phyloP scores from a whole-genome alignment of 2,329 filamentous ascomycete genomes.

The Exophiala viscosa region DNA sequence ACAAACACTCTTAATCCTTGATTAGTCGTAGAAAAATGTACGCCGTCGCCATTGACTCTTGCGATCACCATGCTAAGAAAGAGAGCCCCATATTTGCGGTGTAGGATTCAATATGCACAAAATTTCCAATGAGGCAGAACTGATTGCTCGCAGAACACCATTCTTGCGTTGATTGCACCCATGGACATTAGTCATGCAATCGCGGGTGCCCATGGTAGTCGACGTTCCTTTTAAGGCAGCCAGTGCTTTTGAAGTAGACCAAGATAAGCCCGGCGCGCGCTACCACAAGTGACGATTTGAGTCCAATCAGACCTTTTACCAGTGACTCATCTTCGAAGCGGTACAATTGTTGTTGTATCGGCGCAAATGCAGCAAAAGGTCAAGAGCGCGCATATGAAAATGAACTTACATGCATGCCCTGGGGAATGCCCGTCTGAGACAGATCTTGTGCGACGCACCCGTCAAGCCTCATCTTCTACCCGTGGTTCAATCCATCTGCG shows the following conservation, averaged over 20 bases:
- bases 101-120: constrained; percentile 19
- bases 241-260: neutral
- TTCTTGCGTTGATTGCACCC: constrained; percentile 18
- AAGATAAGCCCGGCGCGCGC: constrained; percentile 2
- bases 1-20: neutral
- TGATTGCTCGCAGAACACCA: constrained; percentile 2
- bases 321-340: constrained; percentile 26
- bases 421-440: neutral
- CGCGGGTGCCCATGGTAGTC: constrained; percentile 8
- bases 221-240: neutral
- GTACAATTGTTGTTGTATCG: neutral
- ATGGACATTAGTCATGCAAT: neutral
- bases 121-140: constrained; percentile 10
- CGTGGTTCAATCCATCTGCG: neutral
- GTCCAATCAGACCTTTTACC: constrained; percentile 31
- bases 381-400: neutral
- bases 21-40: constrained; percentile 12
- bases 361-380: neutral
- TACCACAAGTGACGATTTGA: constrained; percentile 5
- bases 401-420: neutral
- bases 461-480: neutral
- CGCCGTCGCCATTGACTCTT: constrained; percentile 26
- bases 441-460: neutral
- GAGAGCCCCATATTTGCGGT: constrained; percentile 24
- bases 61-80: constrained; percentile 9